Conservation (phyloP, 208 protist genomes). For the Ichthyophonus hoferi region DNA sequence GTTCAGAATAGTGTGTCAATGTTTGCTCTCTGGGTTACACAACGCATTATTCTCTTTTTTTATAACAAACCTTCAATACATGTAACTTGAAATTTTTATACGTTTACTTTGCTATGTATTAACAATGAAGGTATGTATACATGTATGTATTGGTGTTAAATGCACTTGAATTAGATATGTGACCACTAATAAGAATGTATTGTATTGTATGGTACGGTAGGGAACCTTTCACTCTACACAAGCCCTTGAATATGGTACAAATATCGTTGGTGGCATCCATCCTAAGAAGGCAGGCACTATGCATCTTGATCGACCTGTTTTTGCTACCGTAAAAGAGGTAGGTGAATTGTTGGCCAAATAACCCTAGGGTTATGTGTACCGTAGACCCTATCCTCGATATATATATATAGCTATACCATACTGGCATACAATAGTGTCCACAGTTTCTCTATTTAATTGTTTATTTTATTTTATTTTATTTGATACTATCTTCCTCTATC, state of each 20-base stretch:
- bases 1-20: too few relatives aligned
- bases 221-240: conserved; percentile 94
- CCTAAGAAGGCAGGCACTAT: conserved; percentile 86
- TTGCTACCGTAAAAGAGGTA: conserved; percentile 72
- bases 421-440: background rate
- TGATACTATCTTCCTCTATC: too few relatives aligned
- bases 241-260: conserved; percentile 94
- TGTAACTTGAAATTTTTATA: background rate
- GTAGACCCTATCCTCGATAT: too few relatives aligned
- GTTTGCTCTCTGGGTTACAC: too few relatives aligned
- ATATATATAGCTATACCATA: background rate
- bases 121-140: background rate
- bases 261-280: conserved; percentile 94
- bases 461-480: too few relatives aligned
- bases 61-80: too few relatives aligned
- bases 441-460: too few relatives aligned
- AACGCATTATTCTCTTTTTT: too few relatives aligned
- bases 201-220: too few relatives aligned
- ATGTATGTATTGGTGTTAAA: background rate
- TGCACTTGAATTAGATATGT: background rate
- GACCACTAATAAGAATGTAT: too few relatives aligned
- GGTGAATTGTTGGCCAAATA: background rate
- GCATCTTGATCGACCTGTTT: conserved; percentile 90
- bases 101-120: background rate
- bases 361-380: background rate